These are phyloP conservation scores for Entelexis paramagnoliae DNA, from an alignment of 1,139 yeast genomes.

Conservation along the genomic window DNA sequence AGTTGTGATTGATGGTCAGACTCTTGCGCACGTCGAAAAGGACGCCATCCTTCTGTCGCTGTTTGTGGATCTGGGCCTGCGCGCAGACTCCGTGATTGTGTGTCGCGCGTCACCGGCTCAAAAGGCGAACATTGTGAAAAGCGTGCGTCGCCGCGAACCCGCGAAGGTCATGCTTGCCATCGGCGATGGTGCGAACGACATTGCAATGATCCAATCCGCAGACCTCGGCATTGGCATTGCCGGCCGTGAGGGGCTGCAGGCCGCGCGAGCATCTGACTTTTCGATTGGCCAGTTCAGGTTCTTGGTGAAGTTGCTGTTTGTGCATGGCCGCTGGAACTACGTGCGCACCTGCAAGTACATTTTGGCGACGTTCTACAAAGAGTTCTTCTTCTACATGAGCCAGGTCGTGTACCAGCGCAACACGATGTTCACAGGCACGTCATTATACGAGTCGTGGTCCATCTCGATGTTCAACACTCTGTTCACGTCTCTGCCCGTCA, in stretches of 20 bases:
- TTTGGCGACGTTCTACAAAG: conserved; percentile 90
- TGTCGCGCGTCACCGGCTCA: conserved; percentile 97
- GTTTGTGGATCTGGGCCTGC: conserved; percentile 73
- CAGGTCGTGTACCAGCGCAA: conserved; percentile 81
- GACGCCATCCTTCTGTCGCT: conserved; percentile 62
- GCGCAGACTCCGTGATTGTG: conserved; percentile 83
- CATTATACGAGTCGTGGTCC: conserved; percentile 92
- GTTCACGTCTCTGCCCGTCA: conserved; percentile 84
- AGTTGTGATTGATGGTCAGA: conserved; percentile 83
- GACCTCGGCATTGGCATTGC: conserved; percentile 97
- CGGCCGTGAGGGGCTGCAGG: conserved; percentile 93
- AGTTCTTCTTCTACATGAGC: conserved; percentile 74
- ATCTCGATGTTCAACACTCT: conserved; percentile 92
- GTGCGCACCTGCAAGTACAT: conserved; percentile 86
- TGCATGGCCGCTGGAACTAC: conserved; percentile 93
- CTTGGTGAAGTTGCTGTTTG: conserved; percentile 67
- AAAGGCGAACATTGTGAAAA: conserved; percentile 77
- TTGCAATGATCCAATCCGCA: conserved; percentile 98
- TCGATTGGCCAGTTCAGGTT: conserved; percentile 91
- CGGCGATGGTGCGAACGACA: conserved; percentile 99
- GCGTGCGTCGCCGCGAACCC: conserved; percentile 57
- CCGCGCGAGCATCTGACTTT: conserved; percentile 90
- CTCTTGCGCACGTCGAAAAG: conserved; percentile 59
- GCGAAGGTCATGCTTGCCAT: conserved; percentile 79
- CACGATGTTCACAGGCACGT: conserved; percentile 85